These are phyloP conservation scores for Ascochyta clinopodiicola DNA, from an alignment of 2,329 filamentous ascomycete genomes.

Conservation along the genomic window DNA sequence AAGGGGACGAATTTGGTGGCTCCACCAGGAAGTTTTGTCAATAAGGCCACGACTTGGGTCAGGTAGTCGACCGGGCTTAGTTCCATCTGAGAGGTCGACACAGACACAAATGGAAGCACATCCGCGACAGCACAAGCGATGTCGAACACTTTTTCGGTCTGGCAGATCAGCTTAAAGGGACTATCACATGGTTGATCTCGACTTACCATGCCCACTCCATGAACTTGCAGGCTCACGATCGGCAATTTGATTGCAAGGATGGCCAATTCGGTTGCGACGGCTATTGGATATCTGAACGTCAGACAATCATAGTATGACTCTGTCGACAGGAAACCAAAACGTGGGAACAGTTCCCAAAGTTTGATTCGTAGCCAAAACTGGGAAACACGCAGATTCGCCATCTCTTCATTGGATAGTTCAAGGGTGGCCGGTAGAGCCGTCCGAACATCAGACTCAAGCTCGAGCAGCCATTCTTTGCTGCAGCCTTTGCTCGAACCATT, in stretches of 20 bases:
- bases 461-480: conserved; percentile 62
- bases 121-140: conserved; percentile 39
- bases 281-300: conserved; percentile 68
- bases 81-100: conserved; percentile 19
- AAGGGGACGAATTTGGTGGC: conserved; percentile 35
- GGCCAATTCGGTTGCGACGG: conserved; percentile 67
- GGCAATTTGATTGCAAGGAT: conserved; percentile 44
- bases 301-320: conserved; percentile 59
- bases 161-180: conserved; percentile 5
- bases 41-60: conserved; percentile 22
- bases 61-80: conserved; percentile 29
- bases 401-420: conserved; percentile 59
- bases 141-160: conserved; percentile 42
- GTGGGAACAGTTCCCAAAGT: conserved; percentile 67
- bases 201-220: conserved; percentile 40
- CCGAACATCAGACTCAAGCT: conserved; percentile 68
- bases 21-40: conserved; percentile 33
- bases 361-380: conserved; percentile 71
- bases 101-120: conserved; percentile 34
- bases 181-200: not conserved
- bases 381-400: conserved; percentile 63
- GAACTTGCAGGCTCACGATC: conserved; percentile 30
- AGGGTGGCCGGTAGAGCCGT: conserved; percentile 62
- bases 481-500: conserved; percentile 68
- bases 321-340: conserved; percentile 59